Evolutionary conservation across 495 filamentous ascomycete species (phyloP), one percentile per base, ranked within the genome.

Genomic region (Xylaria grammica): DNA sequence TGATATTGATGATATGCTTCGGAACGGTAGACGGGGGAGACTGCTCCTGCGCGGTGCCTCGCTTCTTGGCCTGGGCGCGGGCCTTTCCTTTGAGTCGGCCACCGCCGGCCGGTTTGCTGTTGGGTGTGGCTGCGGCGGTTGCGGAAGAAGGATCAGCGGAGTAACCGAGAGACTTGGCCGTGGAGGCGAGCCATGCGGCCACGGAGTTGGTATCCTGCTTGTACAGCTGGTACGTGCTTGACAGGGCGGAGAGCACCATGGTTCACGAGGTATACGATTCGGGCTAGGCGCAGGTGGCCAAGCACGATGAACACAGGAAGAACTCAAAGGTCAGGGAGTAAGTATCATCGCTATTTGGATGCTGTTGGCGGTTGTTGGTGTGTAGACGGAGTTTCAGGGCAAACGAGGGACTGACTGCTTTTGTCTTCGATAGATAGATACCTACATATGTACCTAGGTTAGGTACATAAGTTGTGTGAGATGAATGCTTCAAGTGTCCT

Each of bases 181-280:
- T 81, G 24, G 76, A 70, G 2, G 81, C 80, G 38, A 85, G 79
- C 82, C 82, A 85, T 24, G 76, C 74, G 46, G 82, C 82, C 46
- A 85, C 40, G 15, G 40, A 67, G 56, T 81, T 72, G 11, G 80
- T 83, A 61, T 86, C 83, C 32, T 69, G 67, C 65, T 84, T 85
- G 66, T 85, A 86, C 60, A 74, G 75, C 15, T 45, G 60, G 60
- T 62, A 63, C 30, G 52, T 40, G 42, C 61, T 63, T 2, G 38
- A 63, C 6, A 63, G 51, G 40, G 40, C 40, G 3, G 40, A 42
- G 17, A 42, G 15, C 40, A 42, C 40, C 49, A 51, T 17, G 29
- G 22, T 27, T 6, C 24, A 27, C 26, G 24, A 51, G 9, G n/a
- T n/a, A n/a, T n/a, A n/a, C n/a, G n/a, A n/a, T n/a, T n/a, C n/a